Base-by-base conservation (phyloP, 163 green algal genomes). In the Scenedesmus sp. region DNA sequence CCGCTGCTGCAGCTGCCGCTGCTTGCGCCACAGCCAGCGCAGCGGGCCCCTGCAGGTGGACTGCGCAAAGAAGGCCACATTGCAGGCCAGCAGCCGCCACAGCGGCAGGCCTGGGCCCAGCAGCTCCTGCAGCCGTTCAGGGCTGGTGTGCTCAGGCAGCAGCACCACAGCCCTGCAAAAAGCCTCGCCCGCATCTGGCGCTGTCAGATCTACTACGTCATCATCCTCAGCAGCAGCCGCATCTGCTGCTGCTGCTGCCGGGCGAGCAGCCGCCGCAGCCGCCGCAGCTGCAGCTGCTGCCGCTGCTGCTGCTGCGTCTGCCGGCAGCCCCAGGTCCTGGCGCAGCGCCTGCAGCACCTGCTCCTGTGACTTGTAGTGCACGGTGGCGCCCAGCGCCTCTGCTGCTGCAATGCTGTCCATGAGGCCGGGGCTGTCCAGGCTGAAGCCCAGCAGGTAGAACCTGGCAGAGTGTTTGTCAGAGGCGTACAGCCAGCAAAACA, bases 371-470 rank as follows among this genome's bases (percentile, higher is more conserved):
- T 90, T 20, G 54, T 56, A 70, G 67, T 84, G 59, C 26, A 90
- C 57, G 8, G 62, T 52, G 4, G 74, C 62, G 3, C 85, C 85
- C 13, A 89, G 64, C 13, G 73, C 74, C 9, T 46, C 62, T 54
- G 85, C 85, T 64, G 85, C 85, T 54, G 66, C n/a, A 10, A 89
- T 82, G 7, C 56, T 52, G 8, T 82, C n/a, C 46, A 81, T 7
- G 2, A 89, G 54, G 62, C 46, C 34, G 7, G 34, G 52, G 15
- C 34, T 79, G 70, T 79, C 70, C 12, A 79, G 70, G 70, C 23
- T 52, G 23, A 89, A 89, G 3, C 85, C 85, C 46, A 89, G 62
- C 85, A 89, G 55, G 85, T 89, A 89, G 6, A 89, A 62, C 64
- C 85, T 89, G 64, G 5, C 23, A 79, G 18, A 4, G 23, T 7